phyloP scores from a whole-genome alignment of 106 monocot genomes.

The Hemerocallis citrina region DNA sequence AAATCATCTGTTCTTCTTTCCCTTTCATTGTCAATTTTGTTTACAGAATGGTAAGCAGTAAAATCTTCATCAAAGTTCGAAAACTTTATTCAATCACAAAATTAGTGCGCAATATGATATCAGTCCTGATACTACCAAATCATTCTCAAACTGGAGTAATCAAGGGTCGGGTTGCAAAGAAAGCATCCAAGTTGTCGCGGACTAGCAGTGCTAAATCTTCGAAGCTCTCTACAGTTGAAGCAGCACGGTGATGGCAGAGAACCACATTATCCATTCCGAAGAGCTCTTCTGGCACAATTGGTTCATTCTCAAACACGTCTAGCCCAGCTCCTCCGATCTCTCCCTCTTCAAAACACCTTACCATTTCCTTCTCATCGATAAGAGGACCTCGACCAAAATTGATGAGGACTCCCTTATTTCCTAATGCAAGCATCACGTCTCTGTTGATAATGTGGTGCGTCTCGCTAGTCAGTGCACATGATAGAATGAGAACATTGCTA shows the following conservation, averaged over 20 bases:
- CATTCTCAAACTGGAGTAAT: not conserved
- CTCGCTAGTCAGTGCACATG: constrained; percentile 44
- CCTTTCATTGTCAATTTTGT: too few species aligned
- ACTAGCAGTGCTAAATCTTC: constrained; percentile 8
- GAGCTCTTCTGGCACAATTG: constrained; percentile 33
- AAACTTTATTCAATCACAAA: too few species aligned
- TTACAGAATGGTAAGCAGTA: too few species aligned
- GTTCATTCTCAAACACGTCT: constrained; percentile 72
- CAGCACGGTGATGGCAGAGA: constrained; percentile 37
- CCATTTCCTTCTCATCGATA: constrained; percentile 39
- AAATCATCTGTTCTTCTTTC: too few species aligned
- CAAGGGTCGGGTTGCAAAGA: constrained; percentile 51
- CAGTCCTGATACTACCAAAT: too few species aligned
- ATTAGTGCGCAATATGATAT: too few species aligned
- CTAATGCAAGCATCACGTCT: constrained; percentile 48
- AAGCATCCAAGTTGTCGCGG: constrained; percentile 53
- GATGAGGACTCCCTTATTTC: constrained; percentile 45
- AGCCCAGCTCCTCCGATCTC: constrained; percentile 69
- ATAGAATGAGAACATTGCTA: constrained; percentile 36
- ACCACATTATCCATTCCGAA: constrained; percentile 59
- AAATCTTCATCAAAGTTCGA: too few species aligned
- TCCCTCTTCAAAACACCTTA: constrained; percentile 23
- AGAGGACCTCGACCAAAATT: constrained; percentile 40
- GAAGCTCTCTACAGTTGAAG: constrained; percentile 23
- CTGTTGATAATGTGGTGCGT: constrained; percentile 55